Base-by-base conservation (phyloP, 1,139 yeast species). In the Pichia sp. region DNA sequence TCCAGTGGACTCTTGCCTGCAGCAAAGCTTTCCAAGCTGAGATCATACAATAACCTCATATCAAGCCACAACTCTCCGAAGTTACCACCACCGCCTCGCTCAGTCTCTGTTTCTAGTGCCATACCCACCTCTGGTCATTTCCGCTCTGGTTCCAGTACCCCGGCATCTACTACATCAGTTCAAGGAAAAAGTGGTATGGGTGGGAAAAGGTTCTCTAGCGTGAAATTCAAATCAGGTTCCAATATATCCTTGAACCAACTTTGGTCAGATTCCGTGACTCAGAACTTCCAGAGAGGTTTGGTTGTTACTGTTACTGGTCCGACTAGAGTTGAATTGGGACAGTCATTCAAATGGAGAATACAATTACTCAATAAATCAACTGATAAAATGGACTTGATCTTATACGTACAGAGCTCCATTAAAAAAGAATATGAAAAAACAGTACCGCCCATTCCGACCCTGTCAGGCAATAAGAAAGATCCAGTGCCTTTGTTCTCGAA, bases 231-330 rank as follows among this genome's bases (percentile, higher is more conserved):
- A 14, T 57, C 71, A 1, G 51, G 65, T 4, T 67, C 76, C 1
- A 42, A 42, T 32, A 22, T 39, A 16, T 48, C 58, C 1, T 55
- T 72, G 0, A 64, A 69, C 11, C 37, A 47, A 17, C 19, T 40
- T 21, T 40, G 44, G 44, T 19, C 37, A 2, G 41, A 28, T 4
- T 37, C 34, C 20, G 23, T 40, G 2, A 26, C 42, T n/a, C 35
- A 27, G 22, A 34, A 15, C 15, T 35, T 32, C 10, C 50, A 46
- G 20, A 30, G 41, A 15, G 74, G 86, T 0, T 57, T 83, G 14
- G 66, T 66, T 18, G 63, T 84, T 19, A 72, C 82, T 8, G 77
- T 83, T 42, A 63, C 69, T 5, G 94, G 94, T 0, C 72, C 74
- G 12, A 69, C 81, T 13, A 46, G 69, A 29, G 74, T 80, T 6